Evolutionary conservation across 129 eudicot genomes (phyloP).

Genomic region (Centella asiatica): DNA sequence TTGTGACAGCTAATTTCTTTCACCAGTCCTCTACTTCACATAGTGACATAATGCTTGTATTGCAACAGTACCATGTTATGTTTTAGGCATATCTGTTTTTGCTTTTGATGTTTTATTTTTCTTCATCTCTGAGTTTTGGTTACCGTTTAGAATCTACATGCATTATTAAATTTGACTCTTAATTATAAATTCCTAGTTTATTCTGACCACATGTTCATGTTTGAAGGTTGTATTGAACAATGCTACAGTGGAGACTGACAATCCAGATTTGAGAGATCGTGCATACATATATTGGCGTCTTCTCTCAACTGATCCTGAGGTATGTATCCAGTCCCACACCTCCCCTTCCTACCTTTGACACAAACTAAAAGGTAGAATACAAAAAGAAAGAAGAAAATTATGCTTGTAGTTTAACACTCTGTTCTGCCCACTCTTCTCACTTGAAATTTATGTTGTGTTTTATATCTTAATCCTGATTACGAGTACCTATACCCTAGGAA

Average conservation of each 20-base stretch:
- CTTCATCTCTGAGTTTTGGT: not conserved
- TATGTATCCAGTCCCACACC: slow-evolving; percentile 15
- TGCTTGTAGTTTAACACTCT: not conserved
- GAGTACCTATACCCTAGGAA: not conserved
- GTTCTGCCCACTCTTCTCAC: not conserved
- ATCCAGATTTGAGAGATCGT: slow-evolving; percentile 91
- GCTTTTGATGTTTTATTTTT: too few species aligned
- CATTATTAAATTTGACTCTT: not conserved
- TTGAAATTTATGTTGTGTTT: not conserved
- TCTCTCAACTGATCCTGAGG: slow-evolving; percentile 98
- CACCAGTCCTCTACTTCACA: not conserved
- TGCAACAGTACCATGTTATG: not conserved
- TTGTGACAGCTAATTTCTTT: not conserved
- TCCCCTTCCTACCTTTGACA: not conserved
- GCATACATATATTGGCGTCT: slow-evolving; percentile 99
- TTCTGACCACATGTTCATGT: slow-evolving; percentile 6
- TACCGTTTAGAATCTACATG: slow-evolving; percentile 1
- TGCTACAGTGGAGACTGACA: slow-evolving; percentile 98
- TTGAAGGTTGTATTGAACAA: slow-evolving; percentile 85
- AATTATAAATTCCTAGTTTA: not conserved
- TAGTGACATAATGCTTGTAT: not conserved
- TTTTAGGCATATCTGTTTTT: too few species aligned
- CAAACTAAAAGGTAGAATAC: not conserved
- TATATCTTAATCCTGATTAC: not conserved
- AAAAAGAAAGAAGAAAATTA: not conserved